These are phyloP conservation scores for Jimgerdemannia flammicorona DNA, from an alignment of 192 early-diverging fungal genomes.

Conservation along the genomic window DNA sequence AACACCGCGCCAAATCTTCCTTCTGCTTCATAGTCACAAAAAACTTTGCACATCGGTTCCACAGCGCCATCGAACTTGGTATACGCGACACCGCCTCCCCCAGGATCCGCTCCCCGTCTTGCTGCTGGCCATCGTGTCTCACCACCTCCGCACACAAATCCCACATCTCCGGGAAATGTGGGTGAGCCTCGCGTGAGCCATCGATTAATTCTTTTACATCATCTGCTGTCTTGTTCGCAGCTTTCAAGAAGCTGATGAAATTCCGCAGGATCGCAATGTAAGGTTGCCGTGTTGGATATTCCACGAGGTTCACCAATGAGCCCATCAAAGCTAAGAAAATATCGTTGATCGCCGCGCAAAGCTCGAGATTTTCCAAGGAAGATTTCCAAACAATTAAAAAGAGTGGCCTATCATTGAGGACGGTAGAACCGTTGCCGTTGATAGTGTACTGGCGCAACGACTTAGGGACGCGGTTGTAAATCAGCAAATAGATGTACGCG, in stretches of 20 bases:
- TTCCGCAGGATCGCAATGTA: not conserved
- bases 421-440: not conserved
- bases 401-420: not conserved
- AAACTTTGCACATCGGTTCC: not conserved
- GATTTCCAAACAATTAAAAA: not conserved
- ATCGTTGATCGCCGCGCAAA: not conserved
- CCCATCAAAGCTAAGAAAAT: not conserved
- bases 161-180: not conserved
- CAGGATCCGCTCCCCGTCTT: not conserved
- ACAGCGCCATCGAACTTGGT: not conserved
- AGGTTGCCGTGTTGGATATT: not conserved
- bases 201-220: not conserved
- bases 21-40: not conserved
- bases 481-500: not conserved
- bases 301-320: not conserved
- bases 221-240: not conserved
- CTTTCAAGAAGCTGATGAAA: not conserved
- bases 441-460: not conserved
- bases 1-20: not conserved
- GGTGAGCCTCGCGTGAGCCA: not conserved
- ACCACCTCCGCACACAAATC: not conserved
- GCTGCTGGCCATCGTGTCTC: not conserved
- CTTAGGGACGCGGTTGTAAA: not conserved
- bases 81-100: not conserved
- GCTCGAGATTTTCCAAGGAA: not conserved